Conservation (phyloP, 495 filamentous ascomycete genomes). For the Annulohypoxylon nitens region DNA sequence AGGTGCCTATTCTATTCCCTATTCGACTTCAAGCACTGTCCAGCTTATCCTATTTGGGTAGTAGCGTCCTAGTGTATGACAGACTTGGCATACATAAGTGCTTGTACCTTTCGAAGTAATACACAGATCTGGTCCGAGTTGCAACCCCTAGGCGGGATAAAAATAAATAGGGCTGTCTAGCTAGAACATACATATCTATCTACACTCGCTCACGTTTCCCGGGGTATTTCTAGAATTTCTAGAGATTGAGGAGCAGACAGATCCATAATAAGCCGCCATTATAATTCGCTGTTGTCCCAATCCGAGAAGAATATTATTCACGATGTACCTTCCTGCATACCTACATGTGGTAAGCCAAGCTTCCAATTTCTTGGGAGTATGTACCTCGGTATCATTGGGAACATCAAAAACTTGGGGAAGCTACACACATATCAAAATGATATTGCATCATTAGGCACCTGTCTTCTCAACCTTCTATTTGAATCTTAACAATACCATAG, state of each 20-base stretch:
- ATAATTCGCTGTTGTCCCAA: not conserved
- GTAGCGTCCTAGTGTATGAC: not conserved
- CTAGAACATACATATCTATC: not conserved
- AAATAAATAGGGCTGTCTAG: slow-evolving; percentile 10
- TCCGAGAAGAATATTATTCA: not conserved
- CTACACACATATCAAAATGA: not conserved
- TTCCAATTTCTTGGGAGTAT: not conserved
- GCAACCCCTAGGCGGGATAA: slow-evolving; percentile 7
- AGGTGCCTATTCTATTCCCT: not conserved
- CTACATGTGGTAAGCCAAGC: not conserved
- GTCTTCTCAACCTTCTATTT: not conserved
- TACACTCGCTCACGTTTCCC: not conserved
- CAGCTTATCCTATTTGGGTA: slow-evolving; percentile 15
- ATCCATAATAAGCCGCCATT: not conserved
- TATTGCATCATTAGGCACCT: not conserved
- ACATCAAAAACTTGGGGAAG: not conserved
- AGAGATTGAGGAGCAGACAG: not conserved
- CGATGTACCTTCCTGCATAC: no score
- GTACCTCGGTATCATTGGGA: not conserved
- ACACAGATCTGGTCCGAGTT: slow-evolving; percentile 6
- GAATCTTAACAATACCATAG: not conserved
- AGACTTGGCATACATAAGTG: not conserved
- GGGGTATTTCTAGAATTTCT: not conserved
- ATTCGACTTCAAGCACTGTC: not conserved
- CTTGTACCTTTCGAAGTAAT: slow-evolving; percentile 6